Evolutionary conservation across 2,329 filamentous ascomycete species (phyloP).

Genomic region (Thelonectria olida): DNA sequence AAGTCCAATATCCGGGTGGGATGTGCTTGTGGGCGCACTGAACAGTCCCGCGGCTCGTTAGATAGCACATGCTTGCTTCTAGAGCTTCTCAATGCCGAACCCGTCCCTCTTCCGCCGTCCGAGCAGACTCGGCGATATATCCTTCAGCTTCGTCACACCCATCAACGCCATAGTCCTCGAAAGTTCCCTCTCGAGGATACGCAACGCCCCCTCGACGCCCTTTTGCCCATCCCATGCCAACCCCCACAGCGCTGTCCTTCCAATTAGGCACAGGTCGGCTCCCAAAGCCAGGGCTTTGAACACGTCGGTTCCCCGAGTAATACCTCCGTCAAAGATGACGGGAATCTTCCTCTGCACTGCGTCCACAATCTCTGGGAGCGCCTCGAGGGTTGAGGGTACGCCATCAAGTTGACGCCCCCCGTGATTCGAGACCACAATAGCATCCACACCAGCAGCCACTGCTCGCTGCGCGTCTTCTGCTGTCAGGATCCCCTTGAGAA

Average conservation of each 20-base stretch:
- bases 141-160: not conserved
- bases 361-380: constrained; percentile 5
- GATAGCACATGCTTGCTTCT: too few species aligned
- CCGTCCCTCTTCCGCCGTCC: not conserved
- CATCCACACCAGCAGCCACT: constrained; percentile 1
- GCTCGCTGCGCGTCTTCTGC: constrained; percentile 6
- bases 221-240: constrained; percentile 12
- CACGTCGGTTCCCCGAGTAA: constrained; percentile 8
- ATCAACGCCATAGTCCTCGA: constrained; percentile 6
- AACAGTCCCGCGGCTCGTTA: too few species aligned
- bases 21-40: too few species aligned
- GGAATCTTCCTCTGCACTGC: constrained; percentile 1
- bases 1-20: too few species aligned
- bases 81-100: constrained; percentile 8
- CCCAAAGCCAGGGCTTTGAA: constrained; percentile 17
- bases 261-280: constrained; percentile 3
- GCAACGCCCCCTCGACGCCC: constrained; percentile 11
- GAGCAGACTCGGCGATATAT: not conserved
- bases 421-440: constrained; percentile 14
- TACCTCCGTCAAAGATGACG: constrained; percentile 12
- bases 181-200: constrained; percentile 11
- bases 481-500: constrained; percentile 25
- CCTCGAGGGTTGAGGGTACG: constrained; percentile 6
- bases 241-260: constrained; percentile 12
- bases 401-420: constrained; percentile 7